Evolutionary conservation across 2,329 filamentous ascomycete genomes (phyloP).

Genomic region (Acrodontium crateriforme): DNA sequence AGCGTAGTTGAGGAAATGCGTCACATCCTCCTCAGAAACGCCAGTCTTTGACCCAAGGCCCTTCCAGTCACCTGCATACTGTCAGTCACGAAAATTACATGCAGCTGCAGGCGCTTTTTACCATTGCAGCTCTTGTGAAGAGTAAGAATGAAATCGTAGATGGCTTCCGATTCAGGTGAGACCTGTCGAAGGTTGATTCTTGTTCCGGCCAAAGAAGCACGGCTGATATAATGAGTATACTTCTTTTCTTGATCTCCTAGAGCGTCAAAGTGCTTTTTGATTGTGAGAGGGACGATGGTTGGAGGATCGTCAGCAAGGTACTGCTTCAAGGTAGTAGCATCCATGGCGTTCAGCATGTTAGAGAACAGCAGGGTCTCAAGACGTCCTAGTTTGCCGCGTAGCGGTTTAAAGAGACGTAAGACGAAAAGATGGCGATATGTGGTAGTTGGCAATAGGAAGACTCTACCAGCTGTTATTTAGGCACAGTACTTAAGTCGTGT

Average conservation of each 20-base stretch:
- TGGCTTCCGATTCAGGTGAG: conserved; percentile 36
- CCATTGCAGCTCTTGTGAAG: conserved; percentile 32
- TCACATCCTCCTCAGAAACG: conserved; percentile 27
- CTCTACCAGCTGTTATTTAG: too few relatives aligned
- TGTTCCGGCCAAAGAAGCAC: conserved; percentile 35
- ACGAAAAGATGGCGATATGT: too few relatives aligned
- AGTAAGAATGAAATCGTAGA: conserved; percentile 41
- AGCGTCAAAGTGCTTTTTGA: conserved; percentile 83
- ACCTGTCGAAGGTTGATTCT: conserved; percentile 40
- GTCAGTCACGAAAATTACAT: too few relatives aligned
- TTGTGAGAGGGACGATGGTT: conserved; percentile 71
- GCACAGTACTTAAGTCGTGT: too few relatives aligned
- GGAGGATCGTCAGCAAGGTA: conserved; percentile 88
- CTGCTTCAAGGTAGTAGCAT: conserved; percentile 40
- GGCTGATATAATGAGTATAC: conserved; percentile 48
- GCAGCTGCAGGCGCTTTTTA: conserved; percentile 5
- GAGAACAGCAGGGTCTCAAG: too few relatives aligned
- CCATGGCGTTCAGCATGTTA: conserved; percentile 23
- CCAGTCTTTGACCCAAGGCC: conserved; percentile 29
- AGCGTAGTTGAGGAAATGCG: conserved; percentile 28
- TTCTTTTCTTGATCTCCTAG: conserved; percentile 54
- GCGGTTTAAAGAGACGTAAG: too few relatives aligned
- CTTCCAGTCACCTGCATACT: conserved; percentile 33
- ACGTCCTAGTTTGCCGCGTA: too few relatives aligned
- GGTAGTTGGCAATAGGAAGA: too few relatives aligned